Evolutionary conservation across 345 rosid species (phyloP), one percentile per base, ranked within the genome.

Genomic region (Luvunga scandens): DNA sequence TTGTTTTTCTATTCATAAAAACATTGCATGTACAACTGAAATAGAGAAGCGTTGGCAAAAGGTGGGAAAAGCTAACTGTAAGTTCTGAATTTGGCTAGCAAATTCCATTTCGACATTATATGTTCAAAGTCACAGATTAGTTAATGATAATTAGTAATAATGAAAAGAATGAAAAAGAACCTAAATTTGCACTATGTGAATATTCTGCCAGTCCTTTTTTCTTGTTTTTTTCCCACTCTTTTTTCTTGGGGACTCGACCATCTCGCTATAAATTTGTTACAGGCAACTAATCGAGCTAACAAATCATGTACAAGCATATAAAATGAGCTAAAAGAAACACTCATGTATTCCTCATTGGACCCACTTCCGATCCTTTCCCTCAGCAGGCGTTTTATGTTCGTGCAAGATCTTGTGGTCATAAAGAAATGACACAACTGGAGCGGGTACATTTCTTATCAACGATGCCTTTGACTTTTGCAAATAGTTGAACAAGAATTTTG

Each of bases 371-470:
- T 75, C 59, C 22, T 60, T 77, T 53, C 50, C 71, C n/a, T 12
- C 42, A 24, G 12, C 59, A 18, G 75, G 53, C 50, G 73, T 69
- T 9, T 62, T 62, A 18, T 55, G 57, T 67, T 70, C 64, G 12
- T 75, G 80, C 78, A 71, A 75, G 33, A 38, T 75, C 39, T 34
- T 30, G 57, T 42, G 27, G 33, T 79, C 75, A 38, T 24, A 36
- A 9, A 85, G 75, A 79, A 71, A 82, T 13, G 81, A 74, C 38
- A n/a, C n/a, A 22, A 65, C n/a, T 9, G 78, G 63, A 56, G 81
- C 59, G 38, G 88, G 88, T 48, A 86, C 86, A 77, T 73, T 73
- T 70, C 84, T 79, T 64, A 55, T 42, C 81, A 89, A 31, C 75
- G 65, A 60, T 77, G 67, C 79, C 50, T 81, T 85, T 6, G 85